These are phyloP conservation scores for Trichoderma virens DNA, from an alignment of 495 filamentous ascomycete species.

Conservation along the genomic window DNA sequence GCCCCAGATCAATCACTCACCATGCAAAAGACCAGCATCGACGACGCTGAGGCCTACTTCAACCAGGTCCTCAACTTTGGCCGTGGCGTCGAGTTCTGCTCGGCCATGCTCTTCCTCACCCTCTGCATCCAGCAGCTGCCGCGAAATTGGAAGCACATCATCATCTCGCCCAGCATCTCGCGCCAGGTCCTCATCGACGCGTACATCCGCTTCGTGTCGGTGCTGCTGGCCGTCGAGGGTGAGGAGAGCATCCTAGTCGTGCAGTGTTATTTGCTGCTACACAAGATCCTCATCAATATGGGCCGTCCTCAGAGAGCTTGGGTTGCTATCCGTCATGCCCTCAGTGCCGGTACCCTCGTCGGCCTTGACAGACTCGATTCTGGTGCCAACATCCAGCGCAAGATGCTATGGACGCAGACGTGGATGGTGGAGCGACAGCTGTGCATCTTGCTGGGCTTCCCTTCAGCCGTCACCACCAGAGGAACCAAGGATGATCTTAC, in stretches of 20 bases:
- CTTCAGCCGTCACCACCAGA: background rate
- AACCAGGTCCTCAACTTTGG: background rate
- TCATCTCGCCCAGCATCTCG: background rate
- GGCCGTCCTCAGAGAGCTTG: background rate
- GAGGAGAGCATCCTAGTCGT: background rate
- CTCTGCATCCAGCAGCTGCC: slow-evolving; percentile 4
- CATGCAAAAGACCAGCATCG: background rate
- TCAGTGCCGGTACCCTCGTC: background rate
- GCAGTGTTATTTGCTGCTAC: background rate
- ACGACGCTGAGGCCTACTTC: background rate
- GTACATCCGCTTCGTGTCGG: background rate
- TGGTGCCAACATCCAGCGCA: background rate
- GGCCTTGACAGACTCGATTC: background rate
- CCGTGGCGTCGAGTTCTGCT: background rate
- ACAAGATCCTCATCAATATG: slow-evolving; percentile 3
- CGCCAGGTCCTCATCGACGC: background rate
- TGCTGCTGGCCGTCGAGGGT: background rate
- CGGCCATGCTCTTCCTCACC: background rate
- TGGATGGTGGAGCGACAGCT: background rate
- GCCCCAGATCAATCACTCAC: background rate
- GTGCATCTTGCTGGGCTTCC: background rate
- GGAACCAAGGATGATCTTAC: background rate
- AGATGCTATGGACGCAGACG: background rate
- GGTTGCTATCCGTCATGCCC: background rate
- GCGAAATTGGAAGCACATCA: background rate